Base-by-base conservation (phyloP, 805 yeast genomes). In the Kodamaea restingae region DNA sequence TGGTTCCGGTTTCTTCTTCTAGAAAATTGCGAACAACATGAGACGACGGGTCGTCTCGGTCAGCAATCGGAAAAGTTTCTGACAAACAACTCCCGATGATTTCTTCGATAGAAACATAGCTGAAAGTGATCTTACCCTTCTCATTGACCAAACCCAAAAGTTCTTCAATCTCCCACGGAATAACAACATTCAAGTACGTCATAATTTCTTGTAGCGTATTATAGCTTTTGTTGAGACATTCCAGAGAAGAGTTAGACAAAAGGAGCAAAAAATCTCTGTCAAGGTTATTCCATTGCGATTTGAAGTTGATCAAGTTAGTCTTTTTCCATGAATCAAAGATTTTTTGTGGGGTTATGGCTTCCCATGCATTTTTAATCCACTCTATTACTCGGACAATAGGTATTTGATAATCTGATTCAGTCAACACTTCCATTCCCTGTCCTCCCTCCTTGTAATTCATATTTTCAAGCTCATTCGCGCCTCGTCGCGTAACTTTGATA, bases 281-380 rank as follows among this genome's bases (percentile, higher is more conserved):
- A 63, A 22, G 3, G 15, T 11, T 18, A 8, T 20, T 18, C 72
- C 72, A 67, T 2, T 48, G 46, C 1, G 44, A 32, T 9, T 41
- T 42, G 5, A 60, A 44, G 18, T 54, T 59, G n/a, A 67, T 43
- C 22, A 67, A 49, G 38, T 63, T 54, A 1, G 73, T 60, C 39
- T 47, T 53, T 26, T 47, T 54, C 73, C 73, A 67, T 1, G 71
- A 50, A 8, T 44, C 37, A 20, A 53, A 54, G 17, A 67, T 63
- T 37, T 51, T 53, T 36, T 64, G 67, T 4, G 43, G 50, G 4
- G 65, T 43, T 2, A 68, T 47, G 3, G 65, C 54, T 34, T 70
- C 70, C 85, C 86, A 80, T 0, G 84, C 67, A 32, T 67, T 59
- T 43, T 75, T 74, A 10, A 80, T 71, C 65, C 82, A 68, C 44